Percentiles rank a stretch among this genome's conserved stretches.
phyloP scores from a whole-genome alignment of 352 stramenopile species.

The Labyrinthula sp. region DNA sequence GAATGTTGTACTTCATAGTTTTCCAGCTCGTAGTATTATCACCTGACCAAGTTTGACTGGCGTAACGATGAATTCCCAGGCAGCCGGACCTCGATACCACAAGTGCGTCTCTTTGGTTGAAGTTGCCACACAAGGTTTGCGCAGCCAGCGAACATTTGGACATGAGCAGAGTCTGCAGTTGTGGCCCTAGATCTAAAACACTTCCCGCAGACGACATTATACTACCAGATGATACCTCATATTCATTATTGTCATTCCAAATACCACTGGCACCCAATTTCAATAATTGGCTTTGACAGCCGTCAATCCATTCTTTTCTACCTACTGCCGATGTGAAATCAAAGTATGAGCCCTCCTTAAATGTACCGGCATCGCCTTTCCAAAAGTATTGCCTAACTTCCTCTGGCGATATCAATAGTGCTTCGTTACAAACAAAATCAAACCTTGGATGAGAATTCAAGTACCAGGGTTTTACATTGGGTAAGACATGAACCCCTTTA shows the following conservation, averaged over 20 bases:
- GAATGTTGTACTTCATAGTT: slow-evolving; percentile 30
- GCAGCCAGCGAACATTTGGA: too few species aligned
- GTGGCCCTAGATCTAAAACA: too few species aligned
- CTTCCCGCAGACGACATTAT: too few species aligned
- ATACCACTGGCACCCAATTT: slow-evolving; percentile 14
- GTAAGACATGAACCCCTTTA: slow-evolving; percentile 16
- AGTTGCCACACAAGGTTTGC: too few species aligned
- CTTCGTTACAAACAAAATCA: too few species aligned
- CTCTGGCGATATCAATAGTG: too few species aligned
- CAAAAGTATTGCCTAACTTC: slow-evolving; percentile 23
- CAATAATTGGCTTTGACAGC: slow-evolving; percentile 8
- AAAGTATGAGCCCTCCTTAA: slow-evolving; percentile 20
- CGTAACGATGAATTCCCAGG: slow-evolving; percentile 17
- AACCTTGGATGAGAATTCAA: slow-evolving; percentile 20
- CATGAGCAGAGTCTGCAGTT: slow-evolving; percentile 25
- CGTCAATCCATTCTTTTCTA: slow-evolving; percentile 13
- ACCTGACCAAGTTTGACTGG: slow-evolving; percentile 28
- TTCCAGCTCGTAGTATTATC: slow-evolving; percentile 26
- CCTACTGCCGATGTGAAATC: slow-evolving; percentile 21
- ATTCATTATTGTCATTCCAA: slow-evolving; percentile 31
- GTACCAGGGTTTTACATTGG: slow-evolving; percentile 29
- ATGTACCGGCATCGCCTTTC: slow-evolving; percentile 27
- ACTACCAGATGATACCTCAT: too few species aligned
- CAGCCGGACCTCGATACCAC: slow-evolving; percentile 27
- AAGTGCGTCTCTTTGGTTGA: slow-evolving; percentile 14